These are phyloP conservation scores for Funneliformis geosporum DNA, from an alignment of 192 early-diverging fungal species.

Conservation along the genomic window DNA sequence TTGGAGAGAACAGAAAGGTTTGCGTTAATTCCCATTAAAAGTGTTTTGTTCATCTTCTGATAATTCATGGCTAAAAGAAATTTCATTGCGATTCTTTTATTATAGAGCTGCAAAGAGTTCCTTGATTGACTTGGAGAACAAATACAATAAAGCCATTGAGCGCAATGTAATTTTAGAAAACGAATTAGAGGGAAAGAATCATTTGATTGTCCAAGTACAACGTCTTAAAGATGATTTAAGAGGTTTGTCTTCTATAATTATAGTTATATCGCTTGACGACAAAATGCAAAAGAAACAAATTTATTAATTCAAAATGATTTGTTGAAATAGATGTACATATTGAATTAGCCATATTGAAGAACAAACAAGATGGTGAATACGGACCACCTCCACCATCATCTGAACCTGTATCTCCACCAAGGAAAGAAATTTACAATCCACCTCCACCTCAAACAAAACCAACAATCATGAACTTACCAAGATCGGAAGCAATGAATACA, in stretches of 20 bases:
- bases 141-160: conserved; percentile 73
- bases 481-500: neutral
- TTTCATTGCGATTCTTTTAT: conserved; percentile 3
- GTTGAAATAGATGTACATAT: conserved; percentile 49
- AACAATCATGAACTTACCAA: neutral
- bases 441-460: neutral
- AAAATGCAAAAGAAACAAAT: neutral
- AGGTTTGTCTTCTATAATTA: conserved; percentile 41
- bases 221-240: conserved; percentile 75
- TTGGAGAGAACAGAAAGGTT: conserved; percentile 69
- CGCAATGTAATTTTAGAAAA: conserved; percentile 63
- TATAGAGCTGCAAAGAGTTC: conserved; percentile 68
- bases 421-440: conserved; percentile 20
- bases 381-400: conserved; percentile 29
- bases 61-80: neutral
- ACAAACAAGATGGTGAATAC: conserved; percentile 43
- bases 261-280: neutral
- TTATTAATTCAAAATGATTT: neutral
- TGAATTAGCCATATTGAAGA: conserved; percentile 54
- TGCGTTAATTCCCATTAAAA: neutral
- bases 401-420: conserved; percentile 27
- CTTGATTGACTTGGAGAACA: conserved; percentile 66
- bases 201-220: conserved; percentile 71
- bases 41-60: neutral
- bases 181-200: conserved; percentile 68